Percentiles rank a stretch among this genome's conserved stretches.
Evolutionary conservation across 345 rosid species (phyloP).

Genomic region (Erysimum cheiranthoides): DNA sequence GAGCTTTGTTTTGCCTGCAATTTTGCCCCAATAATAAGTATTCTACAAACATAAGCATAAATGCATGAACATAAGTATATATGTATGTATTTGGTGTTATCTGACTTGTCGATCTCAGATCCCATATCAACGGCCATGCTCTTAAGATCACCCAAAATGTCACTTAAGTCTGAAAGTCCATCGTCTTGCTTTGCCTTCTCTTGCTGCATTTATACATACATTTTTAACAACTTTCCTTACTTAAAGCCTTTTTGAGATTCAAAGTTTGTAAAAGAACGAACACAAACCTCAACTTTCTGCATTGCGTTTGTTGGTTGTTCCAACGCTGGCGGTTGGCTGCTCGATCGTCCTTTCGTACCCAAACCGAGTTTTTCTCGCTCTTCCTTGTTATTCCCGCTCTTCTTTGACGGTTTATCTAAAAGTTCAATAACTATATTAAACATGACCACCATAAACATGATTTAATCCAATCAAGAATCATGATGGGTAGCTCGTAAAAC

Average conservation of each 20-base stretch:
- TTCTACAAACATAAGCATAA: background rate
- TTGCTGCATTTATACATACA: constrained; percentile 47
- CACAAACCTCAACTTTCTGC: constrained; percentile 84
- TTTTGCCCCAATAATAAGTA: constrained; percentile 18
- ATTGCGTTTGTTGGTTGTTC: constrained; percentile 66
- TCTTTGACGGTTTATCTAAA: constrained; percentile 60
- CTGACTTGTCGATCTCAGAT: constrained; percentile 76
- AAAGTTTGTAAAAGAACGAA: background rate
- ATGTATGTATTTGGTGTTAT: background rate
- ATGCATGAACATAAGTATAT: background rate
- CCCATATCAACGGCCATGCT: constrained; percentile 97
- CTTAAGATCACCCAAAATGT: constrained; percentile 85
- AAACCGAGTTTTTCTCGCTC: constrained; percentile 80
- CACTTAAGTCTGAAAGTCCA: constrained; percentile 76
- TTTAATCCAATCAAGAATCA: constrained; percentile 7
- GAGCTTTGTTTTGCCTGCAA: constrained; percentile 88
- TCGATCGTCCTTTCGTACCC: constrained; percentile 52
- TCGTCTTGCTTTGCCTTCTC: constrained; percentile 93
- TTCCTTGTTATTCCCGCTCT: constrained; percentile 52
- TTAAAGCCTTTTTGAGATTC: background rate
- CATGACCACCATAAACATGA: background rate
- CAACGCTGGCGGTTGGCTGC: constrained; percentile 48
- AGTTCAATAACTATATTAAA: background rate
- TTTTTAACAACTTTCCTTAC: background rate
- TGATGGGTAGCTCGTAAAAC: background rate